Evolutionary conservation across 2,329 filamentous ascomycete species (phyloP).

Genomic region (Xenoacremonium recifei): DNA sequence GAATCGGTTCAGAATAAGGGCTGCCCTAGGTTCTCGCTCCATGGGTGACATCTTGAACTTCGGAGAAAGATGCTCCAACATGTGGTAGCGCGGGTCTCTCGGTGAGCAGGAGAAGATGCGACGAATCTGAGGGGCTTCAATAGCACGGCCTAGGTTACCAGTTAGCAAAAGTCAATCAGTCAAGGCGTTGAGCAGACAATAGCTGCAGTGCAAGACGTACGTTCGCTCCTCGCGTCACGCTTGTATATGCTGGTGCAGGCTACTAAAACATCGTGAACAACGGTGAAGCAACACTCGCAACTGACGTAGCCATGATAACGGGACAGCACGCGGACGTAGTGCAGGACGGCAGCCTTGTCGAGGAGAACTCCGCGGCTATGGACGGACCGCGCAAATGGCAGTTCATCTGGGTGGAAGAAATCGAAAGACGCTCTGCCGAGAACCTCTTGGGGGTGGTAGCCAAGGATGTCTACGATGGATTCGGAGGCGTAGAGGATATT

Average conservation of each 20-base stretch:
- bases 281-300: slow-evolving; percentile 86
- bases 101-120: slow-evolving; percentile 79
- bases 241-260: slow-evolving; percentile 80
- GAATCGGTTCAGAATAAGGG: slow-evolving; percentile 83
- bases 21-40: slow-evolving; percentile 76
- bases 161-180: too few relatives aligned
- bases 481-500: slow-evolving; percentile 82
- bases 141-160: slow-evolving; percentile 61
- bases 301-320: slow-evolving; percentile 70
- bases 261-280: slow-evolving; percentile 85
- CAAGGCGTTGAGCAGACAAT: slow-evolving; percentile 1
- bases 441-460: slow-evolving; percentile 74
- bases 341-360: slow-evolving; percentile 81
- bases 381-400: slow-evolving; percentile 70
- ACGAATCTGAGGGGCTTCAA: slow-evolving; percentile 75
- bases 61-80: slow-evolving; percentile 80
- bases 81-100: slow-evolving; percentile 82
- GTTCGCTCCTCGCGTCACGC: slow-evolving; percentile 66
- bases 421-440: slow-evolving; percentile 77
- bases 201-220: slow-evolving; percentile 49
- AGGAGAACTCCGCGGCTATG: slow-evolving; percentile 72
- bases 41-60: slow-evolving; percentile 68
- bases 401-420: slow-evolving; percentile 81
- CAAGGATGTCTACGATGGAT: slow-evolving; percentile 79
- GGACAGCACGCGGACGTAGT: slow-evolving; percentile 72